phyloP scores from a whole-genome alignment of 257 asterid genomes.

The Capsicum chinense region DNA sequence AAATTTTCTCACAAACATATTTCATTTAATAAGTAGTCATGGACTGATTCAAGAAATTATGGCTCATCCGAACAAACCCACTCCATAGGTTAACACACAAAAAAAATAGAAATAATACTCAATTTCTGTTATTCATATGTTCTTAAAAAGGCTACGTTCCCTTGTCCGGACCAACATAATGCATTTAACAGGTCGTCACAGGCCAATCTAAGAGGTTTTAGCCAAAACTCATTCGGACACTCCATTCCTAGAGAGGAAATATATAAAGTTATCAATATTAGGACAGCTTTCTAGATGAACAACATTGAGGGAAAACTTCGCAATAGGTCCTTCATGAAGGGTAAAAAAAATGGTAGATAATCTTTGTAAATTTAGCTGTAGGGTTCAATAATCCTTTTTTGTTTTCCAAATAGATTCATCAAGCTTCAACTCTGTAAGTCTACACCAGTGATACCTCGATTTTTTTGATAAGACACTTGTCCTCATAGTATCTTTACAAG shows the following conservation, averaged over 20 bases:
- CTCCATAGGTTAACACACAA: too few species aligned
- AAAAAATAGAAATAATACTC: too few species aligned
- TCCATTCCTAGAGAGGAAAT: not conserved
- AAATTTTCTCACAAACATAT: too few species aligned
- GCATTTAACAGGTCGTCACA: too few species aligned
- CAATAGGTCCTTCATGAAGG: conserved; percentile 8
- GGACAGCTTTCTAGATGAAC: not conserved
- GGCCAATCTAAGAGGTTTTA: too few species aligned
- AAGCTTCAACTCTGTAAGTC: conserved; percentile 3
- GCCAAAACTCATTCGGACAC: too few species aligned
- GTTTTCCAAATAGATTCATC: not conserved
- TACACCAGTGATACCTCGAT: conserved; percentile 7
- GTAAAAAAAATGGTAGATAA: conserved; percentile 8
- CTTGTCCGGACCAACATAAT: too few species aligned
- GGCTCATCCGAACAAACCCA: too few species aligned
- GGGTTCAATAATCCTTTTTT: conserved; percentile 2
- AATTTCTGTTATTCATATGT: too few species aligned
- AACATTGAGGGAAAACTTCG: not conserved
- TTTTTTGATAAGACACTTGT: not conserved
- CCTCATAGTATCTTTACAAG: not conserved
- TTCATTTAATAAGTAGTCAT: too few species aligned
- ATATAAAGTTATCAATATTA: not conserved
- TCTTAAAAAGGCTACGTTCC: too few species aligned
- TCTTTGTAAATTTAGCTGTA: not conserved
- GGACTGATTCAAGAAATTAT: too few species aligned